These are phyloP conservation scores for Hanseniaspora clermontiae DNA, from an alignment of 805 yeast genomes.

Conservation along the genomic window DNA sequence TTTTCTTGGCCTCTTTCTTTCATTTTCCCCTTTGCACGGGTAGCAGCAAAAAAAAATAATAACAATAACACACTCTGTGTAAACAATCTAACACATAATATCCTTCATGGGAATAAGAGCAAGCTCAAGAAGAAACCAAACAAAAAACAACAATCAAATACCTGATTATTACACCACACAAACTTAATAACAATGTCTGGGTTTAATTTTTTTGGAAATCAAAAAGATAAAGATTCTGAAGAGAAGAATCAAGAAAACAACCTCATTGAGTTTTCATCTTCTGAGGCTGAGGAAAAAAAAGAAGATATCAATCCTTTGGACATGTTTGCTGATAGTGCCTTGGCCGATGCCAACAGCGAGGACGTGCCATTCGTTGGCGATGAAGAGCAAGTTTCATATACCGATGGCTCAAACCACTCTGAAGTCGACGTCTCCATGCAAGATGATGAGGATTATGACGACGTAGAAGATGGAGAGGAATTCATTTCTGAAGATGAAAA, in stretches of 20 bases:
- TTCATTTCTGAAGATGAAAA: neutral
- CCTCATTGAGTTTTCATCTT: neutral
- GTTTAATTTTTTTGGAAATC: neutral
- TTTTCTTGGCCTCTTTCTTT: too few species aligned
- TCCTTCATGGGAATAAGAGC: too few species aligned
- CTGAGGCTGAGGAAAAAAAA: neutral
- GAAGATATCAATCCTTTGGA: neutral
- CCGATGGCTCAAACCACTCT: constrained; percentile 21
- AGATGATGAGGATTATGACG: constrained; percentile 20
- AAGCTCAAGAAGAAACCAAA: too few species aligned
- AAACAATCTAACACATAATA: too few species aligned
- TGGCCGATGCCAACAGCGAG: neutral
- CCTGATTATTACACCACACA: neutral
- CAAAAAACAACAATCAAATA: neutral
- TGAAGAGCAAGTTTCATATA: constrained; percentile 12
- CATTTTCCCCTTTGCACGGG: too few species aligned
- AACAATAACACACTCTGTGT: too few species aligned
- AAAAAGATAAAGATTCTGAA: constrained; percentile 2
- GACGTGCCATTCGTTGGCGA: neutral
- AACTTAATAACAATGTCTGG: neutral
- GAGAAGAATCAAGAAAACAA: neutral
- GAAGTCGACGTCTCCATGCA: constrained; percentile 18
- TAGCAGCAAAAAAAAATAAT: too few species aligned
- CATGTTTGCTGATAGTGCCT: neutral
- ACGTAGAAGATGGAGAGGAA: neutral